Conservation (phyloP, 495 filamentous ascomycete species). For the Neurospora sp. region DNA sequence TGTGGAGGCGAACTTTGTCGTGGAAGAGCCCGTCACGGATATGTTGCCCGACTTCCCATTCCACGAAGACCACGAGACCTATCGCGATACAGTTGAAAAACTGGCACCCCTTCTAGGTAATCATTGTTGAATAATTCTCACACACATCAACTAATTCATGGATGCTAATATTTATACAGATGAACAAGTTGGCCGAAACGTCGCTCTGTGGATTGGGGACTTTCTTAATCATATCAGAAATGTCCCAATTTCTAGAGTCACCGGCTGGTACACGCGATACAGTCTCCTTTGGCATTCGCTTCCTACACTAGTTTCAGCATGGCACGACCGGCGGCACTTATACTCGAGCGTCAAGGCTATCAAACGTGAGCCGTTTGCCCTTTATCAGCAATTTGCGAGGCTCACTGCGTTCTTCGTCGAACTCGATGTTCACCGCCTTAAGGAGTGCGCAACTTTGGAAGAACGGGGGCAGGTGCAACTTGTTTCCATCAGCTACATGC, state of each 20-base stretch:
- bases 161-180: slow-evolving; percentile 25
- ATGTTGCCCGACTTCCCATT: slow-evolving; percentile 31
- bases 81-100: slow-evolving; percentile 25
- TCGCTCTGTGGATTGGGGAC: slow-evolving; percentile 35
- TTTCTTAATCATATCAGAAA: slow-evolving; percentile 25
- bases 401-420: slow-evolving; percentile 22
- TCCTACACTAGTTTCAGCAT: slow-evolving; percentile 9
- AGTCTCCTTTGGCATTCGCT: slow-evolving; percentile 26
- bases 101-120: slow-evolving; percentile 7
- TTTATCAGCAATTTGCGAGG: slow-evolving; percentile 22
- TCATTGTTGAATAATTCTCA: not conserved
- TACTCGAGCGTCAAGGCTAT: slow-evolving; percentile 5
- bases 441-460: not conserved
- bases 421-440: slow-evolving; percentile 14
- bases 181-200: slow-evolving; percentile 25
- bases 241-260: slow-evolving; percentile 9
- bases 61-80: slow-evolving; percentile 26
- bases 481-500: slow-evolving; percentile 21
- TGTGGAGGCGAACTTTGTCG: not conserved
- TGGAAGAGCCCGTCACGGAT: slow-evolving; percentile 15
- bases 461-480: slow-evolving; percentile 6
- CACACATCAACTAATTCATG: not conserved
- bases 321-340: not conserved
- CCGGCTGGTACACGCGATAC: slow-evolving; percentile 29
- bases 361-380: slow-evolving; percentile 17